Base-by-base conservation (phyloP, 2,329 filamentous ascomycete species). In the Claviceps monticola region DNA sequence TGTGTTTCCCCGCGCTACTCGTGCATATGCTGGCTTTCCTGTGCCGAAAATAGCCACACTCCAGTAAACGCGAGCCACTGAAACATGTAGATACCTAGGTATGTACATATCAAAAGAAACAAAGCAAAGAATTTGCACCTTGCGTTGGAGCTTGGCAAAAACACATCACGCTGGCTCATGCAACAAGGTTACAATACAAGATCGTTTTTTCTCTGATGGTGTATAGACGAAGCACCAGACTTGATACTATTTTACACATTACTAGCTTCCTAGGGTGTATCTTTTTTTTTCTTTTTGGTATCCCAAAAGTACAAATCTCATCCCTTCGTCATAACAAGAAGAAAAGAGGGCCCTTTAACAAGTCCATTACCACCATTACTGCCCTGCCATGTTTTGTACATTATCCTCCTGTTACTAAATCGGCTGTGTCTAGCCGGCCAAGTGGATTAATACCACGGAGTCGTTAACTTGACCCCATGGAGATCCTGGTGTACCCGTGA, bases 181-280 rank as follows among this genome's bases (percentile, higher is more conserved):
- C 39, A 21, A 42, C 39, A 13, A n/a, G n/a, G n/a, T n/a, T n/a
- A n/a, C n/a, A n/a, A n/a, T n/a, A 42, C 39, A 13, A 19, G 17
- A 9, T 13, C n/a, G 8, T 5, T 42, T 42, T 5, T 42, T 42
- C 19, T n/a, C n/a, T 16, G 29, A 19, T 45, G 21, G 16, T 41
- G 45, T 26, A 44, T 8, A 17, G 5, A n/a, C n/a, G n/a, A 54
- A 49, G 48, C 50, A 36, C 38, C 4, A n/a, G 8, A 46, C 46
- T 37, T 29, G 56, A 57, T 57, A 58, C 44, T 55, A 59, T 58
- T 57, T 54, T 48, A 55, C 54, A 60, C 55, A 45, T 52, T 49
- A 54, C 56, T 60, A 51, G 54, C 54, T 53, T 51, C 13, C 21
- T 44, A 44, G 6, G 9, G 5, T 16, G 8, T 44, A 23, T 8